A percentile compares a stretch with the other conserved stretches of the same genome.
Evolutionary conservation across 2,329 filamentous ascomycete genomes (phyloP).

Genomic region (Trichoderma brevicompactum): DNA sequence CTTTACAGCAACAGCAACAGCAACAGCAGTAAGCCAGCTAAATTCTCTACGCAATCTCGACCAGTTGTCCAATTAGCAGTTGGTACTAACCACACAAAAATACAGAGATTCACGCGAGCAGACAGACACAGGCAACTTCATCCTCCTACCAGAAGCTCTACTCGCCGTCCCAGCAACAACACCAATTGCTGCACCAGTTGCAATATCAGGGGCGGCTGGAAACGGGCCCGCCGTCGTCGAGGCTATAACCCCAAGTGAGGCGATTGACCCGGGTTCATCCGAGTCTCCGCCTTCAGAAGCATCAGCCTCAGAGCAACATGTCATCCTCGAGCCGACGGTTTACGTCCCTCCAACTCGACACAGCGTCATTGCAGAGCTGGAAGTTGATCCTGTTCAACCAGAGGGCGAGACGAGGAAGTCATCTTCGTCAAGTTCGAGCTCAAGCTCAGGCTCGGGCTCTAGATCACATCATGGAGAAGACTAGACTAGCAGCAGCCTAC

Average conservation of each 20-base stretch:
- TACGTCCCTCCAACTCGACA: slow-evolving; percentile 21
- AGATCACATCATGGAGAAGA: neutral
- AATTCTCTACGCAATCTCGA: neutral
- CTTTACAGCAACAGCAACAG: neutral
- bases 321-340: slow-evolving; percentile 24
- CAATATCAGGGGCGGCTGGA: neutral
- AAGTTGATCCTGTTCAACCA: neutral
- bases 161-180: neutral
- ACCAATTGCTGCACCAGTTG: slow-evolving; percentile 1
- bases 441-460: slow-evolving; percentile 8
- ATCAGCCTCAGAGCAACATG: slow-evolving; percentile 7
- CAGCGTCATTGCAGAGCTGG: neutral
- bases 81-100: neutral
- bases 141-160: neutral
- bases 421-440: slow-evolving; percentile 23
- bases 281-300: neutral
- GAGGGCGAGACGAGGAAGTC: neutral
- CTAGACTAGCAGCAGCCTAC: neutral
- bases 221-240: neutral
- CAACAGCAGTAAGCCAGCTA: slow-evolving; percentile 1
- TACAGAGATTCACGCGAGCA: neutral
- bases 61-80: neutral
- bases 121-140: neutral
- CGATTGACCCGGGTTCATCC: neutral
- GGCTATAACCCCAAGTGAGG: slow-evolving; percentile 16